Base-by-base conservation (phyloP, 805 yeast genomes). In the Candida multigemmis region DNA sequence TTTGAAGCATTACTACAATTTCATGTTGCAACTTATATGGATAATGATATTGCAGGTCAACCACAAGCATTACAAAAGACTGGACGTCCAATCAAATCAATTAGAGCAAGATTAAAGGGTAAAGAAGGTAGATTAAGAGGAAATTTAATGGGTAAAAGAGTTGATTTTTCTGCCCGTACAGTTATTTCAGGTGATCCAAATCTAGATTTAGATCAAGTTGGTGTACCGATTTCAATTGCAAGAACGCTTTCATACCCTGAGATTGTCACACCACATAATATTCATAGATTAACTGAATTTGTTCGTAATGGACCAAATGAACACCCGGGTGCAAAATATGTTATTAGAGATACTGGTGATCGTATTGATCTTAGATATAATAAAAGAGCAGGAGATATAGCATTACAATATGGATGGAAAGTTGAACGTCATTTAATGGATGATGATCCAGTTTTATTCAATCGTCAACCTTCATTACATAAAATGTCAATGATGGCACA, bases 401-500 rank as follows among this genome's bases (percentile, higher is more conserved):
- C 93, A 25, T 68, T 91, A 40, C 98, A 93, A 55, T 91, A 91
- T 46, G 98, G 98, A 27, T 93, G 98, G 98, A 86, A 84, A 54
- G 98, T 91, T 34, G 98, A 91, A 56, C 85, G 99, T 55, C 99
- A 91, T 55, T 70, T 91, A 44, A 85, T 86, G 82, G 99, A 91
- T 56, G 74, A 86, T 46, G 99, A 91, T 53, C 97, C 98, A 3
- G 98, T 91, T 18, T 69, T 91, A 45, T 91, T 91, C 69, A 91
- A 91, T 56, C 94, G 99, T 69, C 99, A 91, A 65, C 99, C 99
- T 26, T 91, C 98, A 24, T 69, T 91, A 56, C 99, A 91, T 65
- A 91, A 93, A 57, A 91, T 91, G 97, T 89, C 97, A 30, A 91
- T 91, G 98, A 91, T 91, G 97, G 94, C 96, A 11, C 99, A 91